phyloP scores from a whole-genome alignment of 331 rosid genomes.

The Acacia pycnantha region DNA sequence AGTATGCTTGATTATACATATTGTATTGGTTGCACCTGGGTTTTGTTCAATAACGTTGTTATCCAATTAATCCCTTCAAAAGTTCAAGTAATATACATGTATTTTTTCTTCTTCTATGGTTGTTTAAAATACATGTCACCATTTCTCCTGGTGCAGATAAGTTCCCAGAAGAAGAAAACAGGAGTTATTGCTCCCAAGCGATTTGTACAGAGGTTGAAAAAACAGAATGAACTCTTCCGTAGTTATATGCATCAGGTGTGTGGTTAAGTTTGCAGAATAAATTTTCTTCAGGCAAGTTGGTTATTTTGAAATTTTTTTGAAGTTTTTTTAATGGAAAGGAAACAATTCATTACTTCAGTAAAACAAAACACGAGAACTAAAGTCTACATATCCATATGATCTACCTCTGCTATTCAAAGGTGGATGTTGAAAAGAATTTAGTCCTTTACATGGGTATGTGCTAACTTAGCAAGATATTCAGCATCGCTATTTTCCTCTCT shows the following conservation, averaged over 20 bases:
- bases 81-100: slow-evolving; percentile 11
- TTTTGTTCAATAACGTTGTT: not conserved
- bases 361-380: not conserved
- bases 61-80: slow-evolving; percentile 11
- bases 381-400: not conserved
- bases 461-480: not conserved
- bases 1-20: slow-evolving; percentile 15
- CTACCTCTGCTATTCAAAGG: not conserved
- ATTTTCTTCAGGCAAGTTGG: not conserved
- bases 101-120: not conserved
- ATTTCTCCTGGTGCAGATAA: slow-evolving; percentile 65
- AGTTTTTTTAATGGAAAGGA: not conserved
- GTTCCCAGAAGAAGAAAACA: slow-evolving; percentile 97
- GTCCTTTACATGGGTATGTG: not conserved
- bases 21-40: not conserved
- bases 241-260: slow-evolving; percentile 98
- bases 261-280: slow-evolving; percentile 20
- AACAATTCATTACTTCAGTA: not conserved
- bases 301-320: not conserved
- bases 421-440: not conserved
- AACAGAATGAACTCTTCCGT: slow-evolving; percentile 96
- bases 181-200: slow-evolving; percentile 99
- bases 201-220: slow-evolving; percentile 95
- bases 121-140: slow-evolving; percentile 15
- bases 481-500: not conserved